Evolutionary conservation across 2,329 filamentous ascomycete genomes (phyloP), one percentile per base, ranked within the genome.

Genomic region (Anthostomella pinea): DNA sequence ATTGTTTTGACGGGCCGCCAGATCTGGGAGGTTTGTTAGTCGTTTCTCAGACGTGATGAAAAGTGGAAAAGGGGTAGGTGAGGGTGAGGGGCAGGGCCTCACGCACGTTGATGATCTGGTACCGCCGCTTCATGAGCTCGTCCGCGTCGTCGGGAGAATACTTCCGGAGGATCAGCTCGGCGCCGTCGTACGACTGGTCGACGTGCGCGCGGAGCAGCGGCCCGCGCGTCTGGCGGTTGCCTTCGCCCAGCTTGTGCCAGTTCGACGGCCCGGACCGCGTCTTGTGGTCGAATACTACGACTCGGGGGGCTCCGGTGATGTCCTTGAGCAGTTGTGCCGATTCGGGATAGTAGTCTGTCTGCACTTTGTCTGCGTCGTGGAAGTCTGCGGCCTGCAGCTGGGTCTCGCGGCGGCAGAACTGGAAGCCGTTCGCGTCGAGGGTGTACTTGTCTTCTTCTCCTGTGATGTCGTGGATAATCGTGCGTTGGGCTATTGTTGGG

Each of bases 281-380:
- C 8, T 83, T 87, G 61, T 88, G 81, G 62, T 87, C 83, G 64
- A 87, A 87, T 38, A 87, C 63, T 35, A 83, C 64, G 7, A 87
- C 67, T n/a, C 72, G 68, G 9, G 52, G 43, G n/a, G 81, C 72
- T 3, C 77, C 74, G 16, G 80, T 82, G 2, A 60, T 68, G 2
- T 77, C 69, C 35, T 80, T 82, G 0, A 90, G 55, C 17, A 90
- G 62, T 33, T 76, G 62, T 58, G 83, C 79, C 15, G 85, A 77
- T 57, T 90, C 85, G 0, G 79, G 75, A 59, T 90, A 91, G 64
- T 90, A 91, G 17, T 70, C 64, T 1, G 63, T 49, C 50, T 75
- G 68, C 52, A 91, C 81, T 17, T 68, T 65, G 3, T 73, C 70
- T 33, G 84, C 77, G 54, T 83, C 73, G 3, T 49, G 40, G 38